Base-by-base conservation (phyloP, 2,329 filamentous ascomycete genomes). In the Epichloe sibirici region DNA sequence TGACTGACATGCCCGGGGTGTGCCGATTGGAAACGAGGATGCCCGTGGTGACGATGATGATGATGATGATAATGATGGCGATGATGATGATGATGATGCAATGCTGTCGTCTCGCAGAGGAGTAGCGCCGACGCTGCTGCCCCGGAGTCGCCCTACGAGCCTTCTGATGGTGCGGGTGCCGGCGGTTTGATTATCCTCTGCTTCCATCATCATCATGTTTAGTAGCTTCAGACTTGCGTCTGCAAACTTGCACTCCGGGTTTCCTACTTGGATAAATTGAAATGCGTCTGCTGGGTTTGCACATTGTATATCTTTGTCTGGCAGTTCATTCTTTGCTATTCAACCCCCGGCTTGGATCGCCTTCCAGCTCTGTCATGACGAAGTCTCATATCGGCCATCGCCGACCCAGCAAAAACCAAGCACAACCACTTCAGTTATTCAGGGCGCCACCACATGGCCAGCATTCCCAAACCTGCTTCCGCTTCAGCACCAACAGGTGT, bases 81-180 rank as follows among this genome's bases (percentile, higher is more conserved):
- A 48, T 5, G 12, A 48, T 3, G 38, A 49, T 15, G 35, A 21
- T 6, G 46, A 39, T 37, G 31, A 39, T 35, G 37, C 35, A 3
- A 47, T 37, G 43, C 21, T 35, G 11, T 34, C 42, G 28, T 50
- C 34, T 42, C 28, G 52, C 11, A n/a, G 44, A 13, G 31, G 46
- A 2, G 53, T 43, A 23, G 15, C 9, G n/a, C 44, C 51, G 35
- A 45, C 43, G 43, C 56, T 54, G 34, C 31, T 48, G 45, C 49
- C 51, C 28, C 56, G 56, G 17, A 57, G 48, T 8, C 57, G 57
- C 31, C 53, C 54, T 40, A 57, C 56, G 34, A 58, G 49, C 39
- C 53, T 56, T 23, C 45, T 43, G 34, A 52, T 44, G 13, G 50
- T 47, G 37, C 42, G 38, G 11, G 47, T 53, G 47, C 28, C 42